Evolutionary conservation across 805 yeast genomes (phyloP), one percentile per base, ranked within the genome.

Genomic region (Osmozyma mogii): DNA sequence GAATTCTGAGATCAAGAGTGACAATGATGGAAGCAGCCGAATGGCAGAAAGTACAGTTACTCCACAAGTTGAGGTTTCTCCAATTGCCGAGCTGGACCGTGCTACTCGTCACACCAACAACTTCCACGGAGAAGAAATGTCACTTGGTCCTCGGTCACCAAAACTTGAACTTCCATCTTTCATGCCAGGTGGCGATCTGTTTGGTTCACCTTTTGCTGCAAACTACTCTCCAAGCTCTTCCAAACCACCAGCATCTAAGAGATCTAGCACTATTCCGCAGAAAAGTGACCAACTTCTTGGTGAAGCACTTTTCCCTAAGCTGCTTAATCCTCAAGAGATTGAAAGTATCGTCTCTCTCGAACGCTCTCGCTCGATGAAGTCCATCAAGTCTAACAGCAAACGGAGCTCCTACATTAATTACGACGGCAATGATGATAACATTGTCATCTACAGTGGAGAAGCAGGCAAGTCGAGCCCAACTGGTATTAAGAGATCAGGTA

Each of bases 261-360:
- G 16, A 10, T 13, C 15, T 4, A 15, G 22, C 2, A 9, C 21
- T 16, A 10, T 7, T 11, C 21, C 10, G 22, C 13, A 9, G 28
- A 32, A 34, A 11, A 45, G 38, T 14, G 54, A 48, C 19, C 56
- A 47, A 24, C 38, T 61, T 8, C 40, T 57, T 6, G 69, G 70
- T 3, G 69, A 80, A 32, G 72, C 76, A 0, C 51, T 82, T 15
- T 83, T 83, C 50, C 94, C 94, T 0, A 81, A 77, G 47, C 70
- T 75, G 3, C 57, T 83, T 18, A 78, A 68, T 34, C 62, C 71
- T 0, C 72, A 69, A 30, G 94, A 83, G 45, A 82, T 83, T 8
- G 83, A 78, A 40, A 76, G 83, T 26, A 83, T 83, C 34, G 78
- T 79, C 3, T 69, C 80, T 6, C 47, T 83, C 25, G 94, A 83